Percentiles rank a stretch among this genome's conserved stretches.
Evolutionary conservation across 1,139 yeast genomes (phyloP).

Genomic region (Pichia sp.): DNA sequence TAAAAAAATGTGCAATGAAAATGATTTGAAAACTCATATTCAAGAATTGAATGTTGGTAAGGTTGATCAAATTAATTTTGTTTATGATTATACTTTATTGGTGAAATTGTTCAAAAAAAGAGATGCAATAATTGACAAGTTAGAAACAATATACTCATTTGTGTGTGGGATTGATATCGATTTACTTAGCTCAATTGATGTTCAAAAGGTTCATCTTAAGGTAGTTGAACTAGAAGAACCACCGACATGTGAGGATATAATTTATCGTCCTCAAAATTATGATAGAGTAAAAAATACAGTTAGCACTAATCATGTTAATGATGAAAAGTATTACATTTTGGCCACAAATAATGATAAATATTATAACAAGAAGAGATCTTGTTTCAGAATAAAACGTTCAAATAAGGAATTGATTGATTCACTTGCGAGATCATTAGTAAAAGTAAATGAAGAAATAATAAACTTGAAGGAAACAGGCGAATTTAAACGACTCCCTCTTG

Average conservation of each 20-base stretch:
- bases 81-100: constrained; percentile 49
- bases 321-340: constrained; percentile 8
- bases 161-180: constrained; percentile 39
- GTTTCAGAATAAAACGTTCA: constrained; percentile 2
- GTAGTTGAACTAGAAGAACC: constrained; percentile 6
- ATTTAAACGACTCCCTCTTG: constrained; percentile 41
- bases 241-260: constrained; percentile 15
- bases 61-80: constrained; percentile 48
- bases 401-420: constrained; percentile 52
- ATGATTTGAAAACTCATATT: constrained; percentile 44
- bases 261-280: constrained; percentile 16
- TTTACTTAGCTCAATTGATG: constrained; percentile 10
- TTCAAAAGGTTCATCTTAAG: constrained; percentile 13
- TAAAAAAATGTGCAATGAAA: constrained; percentile 35
- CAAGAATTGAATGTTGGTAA: constrained; percentile 59
- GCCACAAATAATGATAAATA: constrained; percentile 14
- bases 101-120: constrained; percentile 39
- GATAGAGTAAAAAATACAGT: not conserved
- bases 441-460: constrained; percentile 51
- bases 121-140: constrained; percentile 28
- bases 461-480: constrained; percentile 40
- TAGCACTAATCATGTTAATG: not conserved
- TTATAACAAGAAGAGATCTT: constrained; percentile 30
- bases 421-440: constrained; percentile 49
- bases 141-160: constrained; percentile 44